Base-by-base conservation (phyloP, 108 stramenopile genomes). In the Pseudonitzschia delicatissima region DNA sequence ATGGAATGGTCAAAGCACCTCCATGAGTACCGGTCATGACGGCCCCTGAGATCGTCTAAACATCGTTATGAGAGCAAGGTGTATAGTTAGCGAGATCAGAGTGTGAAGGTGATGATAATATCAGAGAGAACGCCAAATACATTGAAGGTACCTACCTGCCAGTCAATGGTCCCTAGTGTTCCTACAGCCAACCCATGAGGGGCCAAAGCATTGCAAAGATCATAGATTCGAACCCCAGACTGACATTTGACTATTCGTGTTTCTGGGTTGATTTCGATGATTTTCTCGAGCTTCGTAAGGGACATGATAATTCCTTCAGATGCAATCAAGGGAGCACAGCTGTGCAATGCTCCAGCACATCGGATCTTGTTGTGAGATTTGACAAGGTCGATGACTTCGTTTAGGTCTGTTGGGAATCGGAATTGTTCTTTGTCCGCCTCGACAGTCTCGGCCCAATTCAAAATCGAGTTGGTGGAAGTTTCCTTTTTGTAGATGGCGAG, bases 1-100 rank as follows among this genome's bases (percentile, higher is more conserved):
- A 48, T 23, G 64, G 64, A 66, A 66, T 32, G 20, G n/a, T 50
- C 45, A 66, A 21, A 0, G 64, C 64, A 20, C 45, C 45, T 5
- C 64, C 64, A 18, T 66, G 64, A 25, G 64, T 66, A 34, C 64
- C 64, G 21, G 64, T 66, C 64, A 66, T 66, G 26, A 66, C 48
- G n/a, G 64, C 64, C 21, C 64, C 64, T 15, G 48, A 48, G 23
- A 66, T 66, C n/a, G 47, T 66, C n/a, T n/a, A n/a, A n/a, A n/a
- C n/a, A n/a, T n/a, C n/a, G n/a, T n/a, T n/a, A n/a, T n/a, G n/a
- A n/a, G n/a, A n/a, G n/a, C n/a, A n/a, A n/a, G n/a, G n/a, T n/a
- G n/a, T n/a, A n/a, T n/a, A n/a, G n/a, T n/a, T n/a, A n/a, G n/a
- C n/a, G n/a, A n/a, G n/a, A n/a, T n/a, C n/a, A n/a, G n/a, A n/a